phyloP scores from a whole-genome alignment of 169 alveolate species.

The Plasmodium sp. region DNA sequence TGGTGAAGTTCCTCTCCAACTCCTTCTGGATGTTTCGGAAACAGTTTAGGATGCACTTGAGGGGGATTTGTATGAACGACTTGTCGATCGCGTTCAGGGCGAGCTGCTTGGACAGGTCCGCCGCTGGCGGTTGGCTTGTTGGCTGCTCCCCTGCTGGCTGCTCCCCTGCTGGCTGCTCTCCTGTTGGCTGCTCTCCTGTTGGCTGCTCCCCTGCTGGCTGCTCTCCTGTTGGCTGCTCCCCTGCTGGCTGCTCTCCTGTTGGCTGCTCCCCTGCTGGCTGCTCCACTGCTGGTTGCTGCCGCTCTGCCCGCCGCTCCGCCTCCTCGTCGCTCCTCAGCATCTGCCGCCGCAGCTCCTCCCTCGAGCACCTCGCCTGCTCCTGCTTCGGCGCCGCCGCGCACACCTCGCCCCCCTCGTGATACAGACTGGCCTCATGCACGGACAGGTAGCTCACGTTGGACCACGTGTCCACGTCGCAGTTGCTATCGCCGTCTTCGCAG shows the following conservation, averaged over 20 bases:
- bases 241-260: too few species aligned
- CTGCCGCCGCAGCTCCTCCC: not conserved
- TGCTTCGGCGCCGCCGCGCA: not conserved
- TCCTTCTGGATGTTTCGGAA: constrained; percentile 65
- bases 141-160: too few species aligned
- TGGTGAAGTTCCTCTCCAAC: constrained; percentile 46
- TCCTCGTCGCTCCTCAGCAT: not conserved
- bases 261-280: too few species aligned
- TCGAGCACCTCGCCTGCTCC: not conserved
- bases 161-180: too few species aligned
- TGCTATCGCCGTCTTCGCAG: not conserved
- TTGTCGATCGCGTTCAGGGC: constrained; percentile 46
- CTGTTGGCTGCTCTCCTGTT: too few species aligned
- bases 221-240: too few species aligned
- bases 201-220: too few species aligned
- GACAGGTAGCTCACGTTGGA: not conserved
- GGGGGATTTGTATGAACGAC: constrained; percentile 46
- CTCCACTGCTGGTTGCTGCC: too few species aligned
- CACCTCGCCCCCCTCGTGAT: not conserved
- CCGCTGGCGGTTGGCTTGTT: too few species aligned
- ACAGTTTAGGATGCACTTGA: constrained; percentile 34
- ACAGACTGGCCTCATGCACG: not conserved
- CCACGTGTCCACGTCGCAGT: constrained; percentile 5
- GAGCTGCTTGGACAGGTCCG: not conserved
- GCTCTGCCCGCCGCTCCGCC: not conserved